Evolutionary conservation across 2,329 filamentous ascomycete genomes (phyloP).

Genomic region (Ophiostoma angusticollis): DNA sequence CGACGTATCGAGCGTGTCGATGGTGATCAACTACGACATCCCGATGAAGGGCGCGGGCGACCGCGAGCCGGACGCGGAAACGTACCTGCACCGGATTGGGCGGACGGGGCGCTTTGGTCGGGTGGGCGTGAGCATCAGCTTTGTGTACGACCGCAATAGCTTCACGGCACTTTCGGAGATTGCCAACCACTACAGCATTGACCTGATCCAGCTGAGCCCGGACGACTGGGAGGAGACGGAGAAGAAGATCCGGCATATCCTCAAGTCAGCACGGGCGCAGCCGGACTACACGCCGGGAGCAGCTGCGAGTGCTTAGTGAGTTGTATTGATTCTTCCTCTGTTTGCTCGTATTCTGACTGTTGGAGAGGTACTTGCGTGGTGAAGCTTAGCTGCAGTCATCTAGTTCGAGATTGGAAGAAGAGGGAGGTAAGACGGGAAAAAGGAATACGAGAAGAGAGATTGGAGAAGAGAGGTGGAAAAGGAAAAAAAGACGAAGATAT

Average conservation of each 20-base stretch:
- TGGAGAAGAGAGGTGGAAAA: no score
- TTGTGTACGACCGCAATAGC: constrained; percentile 76
- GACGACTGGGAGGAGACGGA: constrained; percentile 88
- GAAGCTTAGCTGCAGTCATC: no score
- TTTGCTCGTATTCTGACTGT: no score
- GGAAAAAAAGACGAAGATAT: no score
- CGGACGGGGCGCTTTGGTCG: constrained; percentile 94
- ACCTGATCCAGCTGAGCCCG: constrained; percentile 69
- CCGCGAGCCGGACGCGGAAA: constrained; percentile 78
- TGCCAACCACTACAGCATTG: constrained; percentile 63
- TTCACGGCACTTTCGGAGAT: constrained; percentile 73
- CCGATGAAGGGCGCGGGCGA: constrained; percentile 65
- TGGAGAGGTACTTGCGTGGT: no score
- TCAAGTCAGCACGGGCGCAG: constrained; percentile 56
- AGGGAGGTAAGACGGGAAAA: no score
- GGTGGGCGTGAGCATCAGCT: constrained; percentile 89
- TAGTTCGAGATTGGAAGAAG: no score
- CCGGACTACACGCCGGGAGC: constrained; percentile 26
- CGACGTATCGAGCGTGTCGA: constrained; percentile 79
- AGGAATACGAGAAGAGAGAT: no score
- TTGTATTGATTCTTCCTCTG: no score
- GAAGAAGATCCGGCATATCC: constrained; percentile 64
- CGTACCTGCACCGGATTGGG: constrained; percentile 94
- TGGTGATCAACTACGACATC: constrained; percentile 96
- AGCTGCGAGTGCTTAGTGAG: no score